phyloP scores from a whole-genome alignment of 257 asterid genomes.

The Nicotiana otophora region DNA sequence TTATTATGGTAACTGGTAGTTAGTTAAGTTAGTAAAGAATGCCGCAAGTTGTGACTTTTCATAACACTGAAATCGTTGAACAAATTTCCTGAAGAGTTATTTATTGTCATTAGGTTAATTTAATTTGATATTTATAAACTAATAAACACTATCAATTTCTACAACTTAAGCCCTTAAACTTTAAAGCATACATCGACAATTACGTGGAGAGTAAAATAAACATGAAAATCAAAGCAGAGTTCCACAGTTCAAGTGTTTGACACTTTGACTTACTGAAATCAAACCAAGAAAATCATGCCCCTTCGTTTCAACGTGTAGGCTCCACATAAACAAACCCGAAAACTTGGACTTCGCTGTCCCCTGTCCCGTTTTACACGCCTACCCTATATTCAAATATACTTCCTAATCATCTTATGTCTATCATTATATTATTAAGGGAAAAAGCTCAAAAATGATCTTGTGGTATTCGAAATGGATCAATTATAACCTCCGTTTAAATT shows the following conservation, averaged over 20 bases:
- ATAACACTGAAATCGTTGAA: no score
- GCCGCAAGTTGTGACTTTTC: background rate
- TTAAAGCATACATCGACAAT: background rate
- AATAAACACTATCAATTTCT: no score
- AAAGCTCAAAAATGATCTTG: no score
- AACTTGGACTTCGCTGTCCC: background rate
- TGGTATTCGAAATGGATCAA: no score
- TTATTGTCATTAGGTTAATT: no score
- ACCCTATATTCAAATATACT: background rate
- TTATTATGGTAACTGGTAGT: no score
- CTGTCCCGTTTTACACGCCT: background rate
- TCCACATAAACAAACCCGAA: background rate
- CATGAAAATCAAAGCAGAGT: background rate
- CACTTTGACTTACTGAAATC: background rate
- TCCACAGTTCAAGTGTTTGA: background rate
- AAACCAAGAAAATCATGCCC: background rate
- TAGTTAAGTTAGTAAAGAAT: no score
- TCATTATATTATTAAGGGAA: background rate
- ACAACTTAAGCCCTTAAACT: no score
- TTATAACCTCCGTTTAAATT: no score
- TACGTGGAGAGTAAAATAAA: background rate
- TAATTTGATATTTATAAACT: no score
- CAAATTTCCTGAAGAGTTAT: background rate
- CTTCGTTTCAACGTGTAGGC: background rate
- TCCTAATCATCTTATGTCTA: background rate